phyloP scores from a whole-genome alignment of 805 yeast genomes.

The Yarrowia yakushimensis region DNA sequence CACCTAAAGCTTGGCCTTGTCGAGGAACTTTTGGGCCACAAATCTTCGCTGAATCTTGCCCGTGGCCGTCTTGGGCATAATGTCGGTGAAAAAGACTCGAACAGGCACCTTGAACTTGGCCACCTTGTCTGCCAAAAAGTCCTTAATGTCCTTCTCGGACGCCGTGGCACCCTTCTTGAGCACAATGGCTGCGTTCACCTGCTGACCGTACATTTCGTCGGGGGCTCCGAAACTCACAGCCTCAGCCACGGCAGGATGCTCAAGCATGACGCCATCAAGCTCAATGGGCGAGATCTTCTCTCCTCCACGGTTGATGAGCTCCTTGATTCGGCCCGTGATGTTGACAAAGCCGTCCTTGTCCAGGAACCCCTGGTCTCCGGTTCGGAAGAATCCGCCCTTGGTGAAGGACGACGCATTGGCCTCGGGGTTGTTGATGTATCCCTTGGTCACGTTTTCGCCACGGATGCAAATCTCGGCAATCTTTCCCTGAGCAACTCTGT shows the following conservation, averaged over 20 bases:
- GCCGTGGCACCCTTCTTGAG: conserved; percentile 43
- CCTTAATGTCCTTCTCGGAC: conserved; percentile 46
- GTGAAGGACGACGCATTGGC: conserved; percentile 70
- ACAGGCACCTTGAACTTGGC: conserved; percentile 61
- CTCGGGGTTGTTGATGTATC: conserved; percentile 66
- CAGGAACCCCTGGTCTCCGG: conserved; percentile 72
- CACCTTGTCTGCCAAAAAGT: conserved; percentile 46
- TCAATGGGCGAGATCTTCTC: conserved; percentile 75
- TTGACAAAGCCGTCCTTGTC: conserved; percentile 57
- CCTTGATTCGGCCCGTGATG: conserved; percentile 69
- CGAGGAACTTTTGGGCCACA: conserved; percentile 48
- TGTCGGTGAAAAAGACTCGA: conserved; percentile 54
- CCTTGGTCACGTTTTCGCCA: conserved; percentile 67
- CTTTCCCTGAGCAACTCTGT: conserved; percentile 47
- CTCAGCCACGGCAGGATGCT: conserved; percentile 60
- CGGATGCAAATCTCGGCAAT: conserved; percentile 68
- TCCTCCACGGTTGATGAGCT: conserved; percentile 72
- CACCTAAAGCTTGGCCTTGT: conserved; percentile 25
- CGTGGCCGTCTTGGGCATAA: conserved; percentile 71
- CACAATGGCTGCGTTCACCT: conserved; percentile 67
- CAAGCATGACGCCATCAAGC: conserved; percentile 57
- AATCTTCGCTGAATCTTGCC: conserved; percentile 71
- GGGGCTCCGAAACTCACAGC: conserved; percentile 69
- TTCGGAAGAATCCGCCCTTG: conserved; percentile 58
- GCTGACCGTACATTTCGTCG: conserved; percentile 67